phyloP scores from a whole-genome alignment of 108 stramenopile species.

The Fistulifera pelliculosa region DNA sequence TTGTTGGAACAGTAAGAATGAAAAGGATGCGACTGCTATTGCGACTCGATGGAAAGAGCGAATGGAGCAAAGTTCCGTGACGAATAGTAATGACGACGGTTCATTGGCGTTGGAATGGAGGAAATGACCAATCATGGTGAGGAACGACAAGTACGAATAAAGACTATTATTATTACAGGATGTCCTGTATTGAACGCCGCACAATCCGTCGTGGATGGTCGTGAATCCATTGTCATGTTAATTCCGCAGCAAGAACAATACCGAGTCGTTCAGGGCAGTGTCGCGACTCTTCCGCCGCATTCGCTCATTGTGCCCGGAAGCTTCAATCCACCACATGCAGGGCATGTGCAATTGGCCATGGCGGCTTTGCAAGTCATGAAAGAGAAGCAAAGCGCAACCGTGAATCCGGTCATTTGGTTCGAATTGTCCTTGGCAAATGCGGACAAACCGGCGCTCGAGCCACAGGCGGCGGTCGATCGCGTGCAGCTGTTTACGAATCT shows the following conservation, averaged over 20 bases:
- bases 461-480: conserved; percentile 17
- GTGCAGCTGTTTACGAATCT: conserved; percentile 34
- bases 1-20: no score
- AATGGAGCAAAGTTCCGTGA: no score
- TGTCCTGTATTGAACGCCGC: no score
- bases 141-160: no score
- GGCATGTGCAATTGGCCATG: conserved; percentile 63
- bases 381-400: conserved; percentile 7
- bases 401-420: conserved; percentile 32
- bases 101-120: no score
- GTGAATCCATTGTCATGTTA: neutral
- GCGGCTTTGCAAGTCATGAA: conserved; percentile 27
- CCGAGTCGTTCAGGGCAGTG: conserved; percentile 7
- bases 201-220: no score
- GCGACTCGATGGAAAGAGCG: no score
- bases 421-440: conserved; percentile 78
- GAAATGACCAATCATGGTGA: no score
- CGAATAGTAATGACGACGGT: no score
- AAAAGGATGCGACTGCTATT: no score
- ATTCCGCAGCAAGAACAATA: neutral
- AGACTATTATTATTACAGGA: no score
- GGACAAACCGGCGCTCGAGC: conserved; percentile 75
- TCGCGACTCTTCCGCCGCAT: conserved; percentile 25
- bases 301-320: conserved; percentile 79
- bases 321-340: conserved; percentile 85